Evolutionary conservation across 2,329 filamentous ascomycete genomes (phyloP), one percentile per base, ranked within the genome.

Genomic region (Elsinoe australis): DNA sequence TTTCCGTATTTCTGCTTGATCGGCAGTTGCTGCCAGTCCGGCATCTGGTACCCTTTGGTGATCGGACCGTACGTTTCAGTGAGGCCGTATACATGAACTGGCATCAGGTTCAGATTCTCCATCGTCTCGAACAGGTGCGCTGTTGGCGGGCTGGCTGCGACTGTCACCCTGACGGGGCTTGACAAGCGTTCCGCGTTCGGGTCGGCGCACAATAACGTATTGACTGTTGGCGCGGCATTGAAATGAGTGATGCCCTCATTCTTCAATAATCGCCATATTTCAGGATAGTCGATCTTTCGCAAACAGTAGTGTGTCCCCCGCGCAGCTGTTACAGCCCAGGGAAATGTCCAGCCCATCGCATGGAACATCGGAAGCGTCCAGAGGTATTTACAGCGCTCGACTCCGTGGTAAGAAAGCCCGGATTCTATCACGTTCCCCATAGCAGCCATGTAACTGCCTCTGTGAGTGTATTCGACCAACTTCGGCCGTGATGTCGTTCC

Each of bases 301-400:
- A 98, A 72, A 59, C 89, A 95, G 63, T 95, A 88, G 64, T 96
- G 88, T 2, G 90, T 94, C n/a, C 90, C 92, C 52, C 92, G 76
- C 3, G 92, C 88, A 1, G 88, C 87, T 8, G 87, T 94, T n/a
- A 95, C 77, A 1, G 89, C 78, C 92, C 61, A 64, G 3, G 61
- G 62, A 46, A 64, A 65, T 1, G 61, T 63, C 62, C 63, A 65
- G 66, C 75, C 76, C 64, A 73, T 77, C 5, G 78, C 71, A 56
- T 81, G 83, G 65, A 80, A 90, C 87, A 95, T 87, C 0, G 90
- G 90, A 21, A 96, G 69, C 3, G 85, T 95, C 88, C 88, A 95
- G 6, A 95, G 73, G 67, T 94, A 94, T n/a, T 52, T 46, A 4
- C 50, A 51, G 73, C 52, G 47, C 5, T 80, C 82, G 9, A 67